A percentile compares a stretch with the other conserved stretches of the same genome.
Evolutionary conservation across 192 early-diverging fungal genomes (phyloP).

Genomic region (Backusella liffmaniae): DNA sequence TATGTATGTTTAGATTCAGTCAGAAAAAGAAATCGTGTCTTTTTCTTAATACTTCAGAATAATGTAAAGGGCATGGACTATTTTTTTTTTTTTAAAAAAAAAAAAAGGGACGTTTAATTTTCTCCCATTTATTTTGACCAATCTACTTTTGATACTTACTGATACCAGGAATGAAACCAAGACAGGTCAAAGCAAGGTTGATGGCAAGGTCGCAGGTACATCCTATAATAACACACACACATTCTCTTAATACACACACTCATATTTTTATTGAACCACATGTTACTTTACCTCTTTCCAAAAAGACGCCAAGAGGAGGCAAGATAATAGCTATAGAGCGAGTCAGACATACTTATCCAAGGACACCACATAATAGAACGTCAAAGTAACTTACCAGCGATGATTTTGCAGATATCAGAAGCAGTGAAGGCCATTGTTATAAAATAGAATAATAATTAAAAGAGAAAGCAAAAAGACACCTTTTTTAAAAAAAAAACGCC

Average conservation of each 20-base stretch:
- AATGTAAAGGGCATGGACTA: conserved; percentile 34
- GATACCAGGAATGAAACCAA: conserved; percentile 66
- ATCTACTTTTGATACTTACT: conserved; percentile 22
- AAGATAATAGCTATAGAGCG: conserved; percentile 25
- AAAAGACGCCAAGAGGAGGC: conserved; percentile 36
- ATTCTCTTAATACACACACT: background rate
- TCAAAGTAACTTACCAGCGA: conserved; percentile 21
- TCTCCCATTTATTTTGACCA: background rate
- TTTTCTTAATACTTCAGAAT: conserved; percentile 31
- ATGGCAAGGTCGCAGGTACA: conserved; percentile 54
- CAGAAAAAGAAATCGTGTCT: background rate
- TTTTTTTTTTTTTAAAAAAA: background rate
- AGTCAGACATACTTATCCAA: background rate
- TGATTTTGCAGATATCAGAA: conserved; percentile 35
- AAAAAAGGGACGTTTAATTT: too few species aligned
- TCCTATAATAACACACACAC: conserved; percentile 23
- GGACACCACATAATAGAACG: background rate
- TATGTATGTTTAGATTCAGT: background rate
- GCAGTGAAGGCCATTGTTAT: conserved; percentile 32
- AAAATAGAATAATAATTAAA: background rate
- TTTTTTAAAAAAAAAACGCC: background rate
- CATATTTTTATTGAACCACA: background rate
- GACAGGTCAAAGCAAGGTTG: conserved; percentile 63
- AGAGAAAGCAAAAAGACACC: conserved; percentile 5
- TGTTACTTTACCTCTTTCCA: conserved; percentile 24